Conservation (phyloP, 257 asterid species). For the Parsonsia alboflavescens region DNA sequence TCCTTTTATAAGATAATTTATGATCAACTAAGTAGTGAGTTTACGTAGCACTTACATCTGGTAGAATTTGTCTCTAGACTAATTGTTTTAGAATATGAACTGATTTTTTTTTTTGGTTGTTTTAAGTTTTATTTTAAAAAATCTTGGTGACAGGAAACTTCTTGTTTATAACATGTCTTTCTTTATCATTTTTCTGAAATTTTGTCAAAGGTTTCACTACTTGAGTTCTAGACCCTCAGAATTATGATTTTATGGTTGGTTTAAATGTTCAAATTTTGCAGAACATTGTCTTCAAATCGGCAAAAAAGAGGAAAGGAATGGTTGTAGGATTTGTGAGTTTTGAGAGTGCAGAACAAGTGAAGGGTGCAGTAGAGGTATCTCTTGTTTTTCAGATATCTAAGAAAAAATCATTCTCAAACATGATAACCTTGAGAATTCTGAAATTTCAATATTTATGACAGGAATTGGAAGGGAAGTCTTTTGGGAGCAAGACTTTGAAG, state of each 20-base stretch:
- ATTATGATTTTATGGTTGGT: conserved; percentile 9
- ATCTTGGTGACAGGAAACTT: not conserved
- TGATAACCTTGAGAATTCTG: conserved; percentile 10
- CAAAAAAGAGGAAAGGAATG: conserved; percentile 97
- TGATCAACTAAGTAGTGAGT: not conserved
- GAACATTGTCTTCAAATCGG: conserved; percentile 66
- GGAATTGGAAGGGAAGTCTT: conserved; percentile 70
- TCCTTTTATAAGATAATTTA: not conserved
- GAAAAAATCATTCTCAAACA: conserved; percentile 1
- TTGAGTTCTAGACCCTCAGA: not conserved
- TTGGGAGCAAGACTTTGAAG: conserved; percentile 72
- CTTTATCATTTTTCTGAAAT: not conserved
- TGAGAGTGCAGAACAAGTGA: conserved; percentile 55
- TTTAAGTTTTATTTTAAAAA: too few relatives aligned
- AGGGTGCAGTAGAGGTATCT: conserved; percentile 54
- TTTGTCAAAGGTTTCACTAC: not conserved
- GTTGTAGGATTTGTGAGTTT: conserved; percentile 79
- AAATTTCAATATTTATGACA: conserved; percentile 30
- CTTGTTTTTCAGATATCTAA: not conserved
- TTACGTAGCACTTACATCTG: not conserved
- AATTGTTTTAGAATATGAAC: not conserved
- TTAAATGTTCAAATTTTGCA: conserved; percentile 23
- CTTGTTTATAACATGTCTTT: not conserved
- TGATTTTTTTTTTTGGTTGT: too few relatives aligned
- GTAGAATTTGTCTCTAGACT: not conserved